Evolutionary conservation across 495 filamentous ascomycete species (phyloP).

Genomic region (Podospora pseudoanserina): DNA sequence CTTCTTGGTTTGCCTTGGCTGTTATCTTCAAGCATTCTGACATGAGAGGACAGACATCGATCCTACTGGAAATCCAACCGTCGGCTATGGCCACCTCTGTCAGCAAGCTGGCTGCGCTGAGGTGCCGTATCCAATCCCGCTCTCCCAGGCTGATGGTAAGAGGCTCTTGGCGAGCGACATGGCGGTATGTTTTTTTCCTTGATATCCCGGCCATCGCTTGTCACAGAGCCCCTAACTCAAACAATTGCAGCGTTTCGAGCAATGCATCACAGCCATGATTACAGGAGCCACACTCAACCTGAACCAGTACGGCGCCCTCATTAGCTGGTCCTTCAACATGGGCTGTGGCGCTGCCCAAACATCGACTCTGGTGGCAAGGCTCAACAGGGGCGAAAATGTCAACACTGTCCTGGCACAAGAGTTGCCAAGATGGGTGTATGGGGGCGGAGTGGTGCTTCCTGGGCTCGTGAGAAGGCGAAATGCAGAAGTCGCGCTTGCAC

Average conservation of each 20-base stretch:
- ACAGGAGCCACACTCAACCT: constrained; percentile 41
- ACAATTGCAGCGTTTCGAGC: constrained; percentile 10
- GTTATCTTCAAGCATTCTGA: not conserved
- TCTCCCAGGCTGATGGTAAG: constrained; percentile 38
- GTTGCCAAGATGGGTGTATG: constrained; percentile 48
- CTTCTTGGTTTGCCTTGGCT: too few relatives aligned
- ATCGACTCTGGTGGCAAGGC: constrained; percentile 41
- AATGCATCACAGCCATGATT: constrained; percentile 40
- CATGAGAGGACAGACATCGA: constrained; percentile 30
- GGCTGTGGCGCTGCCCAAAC: constrained; percentile 44
- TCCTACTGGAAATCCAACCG: constrained; percentile 45
- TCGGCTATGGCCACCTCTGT: constrained; percentile 54
- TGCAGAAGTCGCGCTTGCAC: constrained; percentile 44
- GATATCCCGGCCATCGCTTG: too few relatives aligned
- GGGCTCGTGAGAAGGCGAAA: constrained; percentile 40
- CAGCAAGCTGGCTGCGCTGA: constrained; percentile 39
- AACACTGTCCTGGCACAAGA: constrained; percentile 42
- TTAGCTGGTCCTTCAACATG: constrained; percentile 49
- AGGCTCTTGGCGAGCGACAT: constrained; percentile 44
- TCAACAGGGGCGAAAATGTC: constrained; percentile 45
- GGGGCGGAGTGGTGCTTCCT: constrained; percentile 35
- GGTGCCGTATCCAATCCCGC: constrained; percentile 42
- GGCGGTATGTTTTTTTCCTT: constrained; percentile 23
- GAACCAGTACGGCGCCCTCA: constrained; percentile 51
- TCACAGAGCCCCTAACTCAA: not conserved